Conservation (phyloP, 2,329 filamentous ascomycete genomes). For the Talaromyces sp. region DNA sequence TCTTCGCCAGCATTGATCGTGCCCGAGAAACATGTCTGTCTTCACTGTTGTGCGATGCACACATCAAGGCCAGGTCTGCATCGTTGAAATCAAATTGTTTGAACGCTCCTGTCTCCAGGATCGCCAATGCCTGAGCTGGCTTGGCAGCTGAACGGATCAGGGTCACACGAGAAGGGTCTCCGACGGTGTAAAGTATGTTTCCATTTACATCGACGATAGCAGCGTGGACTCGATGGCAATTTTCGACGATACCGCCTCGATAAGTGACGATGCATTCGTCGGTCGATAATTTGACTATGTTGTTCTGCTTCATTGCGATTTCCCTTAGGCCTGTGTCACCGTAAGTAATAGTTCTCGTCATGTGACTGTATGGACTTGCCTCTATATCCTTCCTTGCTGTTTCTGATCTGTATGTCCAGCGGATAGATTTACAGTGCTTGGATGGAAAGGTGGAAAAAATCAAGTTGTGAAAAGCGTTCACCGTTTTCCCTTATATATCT, state of each 20-base stretch:
- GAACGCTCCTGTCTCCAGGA: slow-evolving; percentile 44
- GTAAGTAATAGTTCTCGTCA: background rate
- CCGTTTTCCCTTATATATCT: background rate
- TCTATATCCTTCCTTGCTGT: background rate
- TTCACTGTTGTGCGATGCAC: slow-evolving; percentile 51
- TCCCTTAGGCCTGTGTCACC: background rate
- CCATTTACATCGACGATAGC: slow-evolving; percentile 43
- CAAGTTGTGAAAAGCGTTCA: background rate
- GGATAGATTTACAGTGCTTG: background rate
- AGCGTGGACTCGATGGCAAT: slow-evolving; percentile 47
- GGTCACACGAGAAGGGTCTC: slow-evolving; percentile 45
- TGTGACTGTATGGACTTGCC: background rate
- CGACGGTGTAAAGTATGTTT: slow-evolving; percentile 41
- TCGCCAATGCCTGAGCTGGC: slow-evolving; percentile 47
- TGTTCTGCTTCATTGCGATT: background rate
- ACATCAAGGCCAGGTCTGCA: slow-evolving; percentile 49
- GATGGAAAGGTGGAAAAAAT: background rate
- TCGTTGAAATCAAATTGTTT: slow-evolving; percentile 41
- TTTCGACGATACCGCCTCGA: slow-evolving; percentile 43
- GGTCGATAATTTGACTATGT: background rate
- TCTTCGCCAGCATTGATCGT: slow-evolving; percentile 39
- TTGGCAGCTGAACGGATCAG: slow-evolving; percentile 50
- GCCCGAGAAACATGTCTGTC: slow-evolving; percentile 42
- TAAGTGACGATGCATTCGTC: slow-evolving; percentile 39
- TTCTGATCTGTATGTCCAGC: too few relatives aligned